Evolutionary conservation across 169 alveolate species (phyloP).

Genomic region (Plasmodium malariae): DNA sequence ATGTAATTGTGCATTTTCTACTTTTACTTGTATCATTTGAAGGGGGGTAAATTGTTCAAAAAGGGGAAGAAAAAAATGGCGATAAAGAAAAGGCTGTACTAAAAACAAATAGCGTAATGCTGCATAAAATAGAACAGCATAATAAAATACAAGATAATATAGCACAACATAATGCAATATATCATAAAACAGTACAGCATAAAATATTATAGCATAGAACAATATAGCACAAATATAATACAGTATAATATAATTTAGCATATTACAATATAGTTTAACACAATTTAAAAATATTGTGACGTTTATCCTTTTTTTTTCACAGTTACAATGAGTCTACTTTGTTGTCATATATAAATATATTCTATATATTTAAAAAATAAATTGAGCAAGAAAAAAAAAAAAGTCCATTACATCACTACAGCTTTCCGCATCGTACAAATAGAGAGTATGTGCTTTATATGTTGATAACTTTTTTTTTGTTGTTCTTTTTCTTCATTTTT

Average conservation of each 20-base stretch:
- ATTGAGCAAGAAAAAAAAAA: background rate
- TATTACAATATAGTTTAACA: too few relatives aligned
- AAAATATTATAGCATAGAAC: too few relatives aligned
- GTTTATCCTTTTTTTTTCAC: background rate
- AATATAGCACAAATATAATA: too few relatives aligned
- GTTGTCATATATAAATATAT: background rate
- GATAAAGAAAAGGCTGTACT: too few relatives aligned
- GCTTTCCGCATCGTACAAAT: background rate
- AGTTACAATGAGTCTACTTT: background rate
- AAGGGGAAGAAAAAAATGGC: background rate
- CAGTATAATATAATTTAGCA: too few relatives aligned
- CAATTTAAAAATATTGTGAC: too few relatives aligned
- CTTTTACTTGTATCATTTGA: background rate
- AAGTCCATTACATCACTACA: background rate
- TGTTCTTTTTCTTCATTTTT: background rate
- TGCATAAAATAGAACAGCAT: too few relatives aligned
- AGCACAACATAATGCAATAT: too few relatives aligned
- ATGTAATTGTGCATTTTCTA: constrained; percentile 55
- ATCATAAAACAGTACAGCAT: too few relatives aligned
- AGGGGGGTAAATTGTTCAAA: background rate
- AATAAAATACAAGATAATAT: too few relatives aligned
- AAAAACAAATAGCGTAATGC: too few relatives aligned
- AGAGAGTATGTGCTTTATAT: background rate
- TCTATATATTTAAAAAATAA: background rate
- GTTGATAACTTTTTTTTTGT: too few relatives aligned